A percentile compares a stretch with the other conserved stretches of the same genome.
Evolutionary conservation across 148 eudicot species (phyloP).

Genomic region (Chenopodium album): DNA sequence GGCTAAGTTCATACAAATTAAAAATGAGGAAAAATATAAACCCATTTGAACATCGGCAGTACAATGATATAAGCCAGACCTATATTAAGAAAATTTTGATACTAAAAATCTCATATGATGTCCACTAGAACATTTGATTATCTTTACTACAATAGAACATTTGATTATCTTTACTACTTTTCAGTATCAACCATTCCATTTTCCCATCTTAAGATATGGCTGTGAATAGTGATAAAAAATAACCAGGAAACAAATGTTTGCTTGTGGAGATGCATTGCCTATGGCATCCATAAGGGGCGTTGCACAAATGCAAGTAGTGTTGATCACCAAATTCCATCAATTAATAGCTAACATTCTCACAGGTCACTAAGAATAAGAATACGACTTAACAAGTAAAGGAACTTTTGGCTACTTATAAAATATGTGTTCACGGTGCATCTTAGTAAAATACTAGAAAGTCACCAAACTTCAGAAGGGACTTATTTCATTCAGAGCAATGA

Average conservation of each 20-base stretch:
- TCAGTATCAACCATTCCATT: not conserved
- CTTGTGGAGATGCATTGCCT: not conserved
- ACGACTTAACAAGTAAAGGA: not conserved
- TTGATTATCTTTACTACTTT: not conserved
- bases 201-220: not conserved
- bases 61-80: not conserved
- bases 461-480: not conserved
- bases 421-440: not conserved
- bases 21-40: not conserved
- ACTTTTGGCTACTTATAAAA: not conserved
- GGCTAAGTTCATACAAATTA: slow-evolving; percentile 50
- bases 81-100: not conserved
- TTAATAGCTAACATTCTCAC: not conserved
- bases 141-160: not conserved
- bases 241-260: not conserved
- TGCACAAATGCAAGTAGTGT: not conserved
- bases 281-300: not conserved
- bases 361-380: too few relatives aligned
- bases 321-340: not conserved
- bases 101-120: not conserved
- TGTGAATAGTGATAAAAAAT: not conserved
- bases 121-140: not conserved
- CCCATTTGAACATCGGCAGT: not conserved
- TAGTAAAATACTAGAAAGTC: not conserved
- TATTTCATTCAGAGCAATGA: not conserved